phyloP scores from a whole-genome alignment of 2,329 filamentous ascomycete genomes.

The Pseudophaeomoniella oleicola region DNA sequence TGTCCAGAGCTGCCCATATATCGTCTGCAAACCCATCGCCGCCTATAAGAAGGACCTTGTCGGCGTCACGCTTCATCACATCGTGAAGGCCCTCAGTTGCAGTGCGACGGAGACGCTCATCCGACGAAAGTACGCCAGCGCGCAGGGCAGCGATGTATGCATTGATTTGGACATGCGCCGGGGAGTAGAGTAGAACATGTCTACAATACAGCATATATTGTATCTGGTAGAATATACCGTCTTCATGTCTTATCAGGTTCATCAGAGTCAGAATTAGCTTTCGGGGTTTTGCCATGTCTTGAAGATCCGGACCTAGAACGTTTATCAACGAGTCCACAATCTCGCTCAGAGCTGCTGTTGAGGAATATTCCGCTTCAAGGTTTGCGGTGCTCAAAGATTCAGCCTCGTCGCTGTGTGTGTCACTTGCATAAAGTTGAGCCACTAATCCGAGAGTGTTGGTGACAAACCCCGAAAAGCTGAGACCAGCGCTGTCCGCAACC shows the following conservation, averaged over 20 bases:
- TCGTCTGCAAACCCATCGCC: slow-evolving; percentile 73
- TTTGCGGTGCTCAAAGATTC: slow-evolving; percentile 73
- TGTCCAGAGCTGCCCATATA: slow-evolving; percentile 79
- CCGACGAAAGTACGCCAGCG: slow-evolving; percentile 55
- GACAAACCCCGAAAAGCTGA: slow-evolving; percentile 84
- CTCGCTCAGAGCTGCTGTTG: slow-evolving; percentile 67
- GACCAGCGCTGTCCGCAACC: slow-evolving; percentile 79
- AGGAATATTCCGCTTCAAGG: slow-evolving; percentile 71
- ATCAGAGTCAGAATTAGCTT: slow-evolving; percentile 84
- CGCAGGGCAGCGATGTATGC: slow-evolving; percentile 77
- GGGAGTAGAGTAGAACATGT: slow-evolving; percentile 82
- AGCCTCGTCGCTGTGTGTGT: slow-evolving; percentile 80
- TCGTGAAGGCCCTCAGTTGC: slow-evolving; percentile 84
- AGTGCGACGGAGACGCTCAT: slow-evolving; percentile 57
- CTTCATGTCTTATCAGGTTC: slow-evolving; percentile 64
- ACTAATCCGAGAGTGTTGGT: slow-evolving; percentile 86
- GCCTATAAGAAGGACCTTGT: slow-evolving; percentile 64
- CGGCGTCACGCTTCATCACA: slow-evolving; percentile 82
- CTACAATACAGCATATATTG: slow-evolving; percentile 75
- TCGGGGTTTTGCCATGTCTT: slow-evolving; percentile 81
- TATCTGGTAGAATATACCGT: slow-evolving; percentile 53
- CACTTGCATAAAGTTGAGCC: slow-evolving; percentile 79
- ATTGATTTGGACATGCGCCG: slow-evolving; percentile 68
- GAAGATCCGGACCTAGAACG: slow-evolving; percentile 85
- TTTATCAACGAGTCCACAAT: slow-evolving; percentile 95